Evolutionary conservation across 805 yeast species (phyloP).

Genomic region (Novakomyces olei): DNA sequence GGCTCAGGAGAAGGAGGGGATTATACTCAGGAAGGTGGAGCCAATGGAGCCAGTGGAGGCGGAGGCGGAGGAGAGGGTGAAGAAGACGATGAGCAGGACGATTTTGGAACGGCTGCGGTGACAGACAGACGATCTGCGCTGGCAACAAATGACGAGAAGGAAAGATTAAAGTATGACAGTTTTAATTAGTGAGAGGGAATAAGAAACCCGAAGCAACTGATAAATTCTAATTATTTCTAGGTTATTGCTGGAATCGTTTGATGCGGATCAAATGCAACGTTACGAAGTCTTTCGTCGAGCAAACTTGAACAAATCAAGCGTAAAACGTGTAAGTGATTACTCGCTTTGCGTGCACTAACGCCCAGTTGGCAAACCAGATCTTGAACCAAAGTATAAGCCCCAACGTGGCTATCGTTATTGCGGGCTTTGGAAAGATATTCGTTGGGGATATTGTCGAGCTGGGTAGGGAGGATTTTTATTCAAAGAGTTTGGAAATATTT

Average conservation of each 20-base stretch:
- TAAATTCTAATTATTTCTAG: too few species aligned
- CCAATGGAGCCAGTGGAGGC: too few species aligned
- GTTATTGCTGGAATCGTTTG: slow-evolving; percentile 23
- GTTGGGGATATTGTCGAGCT: slow-evolving; percentile 76
- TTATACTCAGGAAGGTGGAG: too few species aligned
- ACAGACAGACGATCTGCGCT: background rate
- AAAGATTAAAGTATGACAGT: background rate
- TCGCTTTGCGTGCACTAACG: too few species aligned
- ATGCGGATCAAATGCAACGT: slow-evolving; percentile 62
- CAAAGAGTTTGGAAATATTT: background rate
- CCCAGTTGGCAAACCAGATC: slow-evolving; percentile 56
- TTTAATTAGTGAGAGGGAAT: too few species aligned
- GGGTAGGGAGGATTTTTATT: slow-evolving; percentile 33
- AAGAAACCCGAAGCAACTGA: too few species aligned
- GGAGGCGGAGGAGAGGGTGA: slow-evolving; percentile 1
- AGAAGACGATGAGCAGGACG: slow-evolving; percentile 4
- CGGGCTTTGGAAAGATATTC: slow-evolving; percentile 72
- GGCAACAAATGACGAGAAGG: background rate
- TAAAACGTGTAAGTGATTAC: too few species aligned
- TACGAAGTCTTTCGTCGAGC: slow-evolving; percentile 76
- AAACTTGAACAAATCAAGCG: slow-evolving; percentile 45
- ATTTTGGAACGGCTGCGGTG: slow-evolving; percentile 4
- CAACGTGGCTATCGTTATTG: slow-evolving; percentile 56
- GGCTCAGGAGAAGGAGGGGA: too few species aligned
- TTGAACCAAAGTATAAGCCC: slow-evolving; percentile 62